Conservation (phyloP, 352 stramenopile genomes). For the Bremia lactucae region DNA sequence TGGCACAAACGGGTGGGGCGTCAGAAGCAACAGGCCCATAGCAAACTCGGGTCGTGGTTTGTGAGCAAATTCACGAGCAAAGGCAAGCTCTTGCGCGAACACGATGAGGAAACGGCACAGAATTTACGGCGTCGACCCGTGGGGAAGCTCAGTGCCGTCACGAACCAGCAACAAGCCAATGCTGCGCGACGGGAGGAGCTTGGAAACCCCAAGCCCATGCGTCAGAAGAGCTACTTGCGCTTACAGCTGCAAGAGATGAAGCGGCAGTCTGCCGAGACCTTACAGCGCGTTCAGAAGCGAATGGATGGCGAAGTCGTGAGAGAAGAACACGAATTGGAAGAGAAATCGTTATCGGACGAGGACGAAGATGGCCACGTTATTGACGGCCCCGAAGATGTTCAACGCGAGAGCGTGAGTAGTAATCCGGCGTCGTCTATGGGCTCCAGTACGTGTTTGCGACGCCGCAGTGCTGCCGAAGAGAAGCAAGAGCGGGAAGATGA, state of each 20-base stretch:
- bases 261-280: conserved; percentile 46
- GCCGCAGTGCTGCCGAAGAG: conserved; percentile 18
- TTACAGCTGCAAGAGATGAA: conserved; percentile 73
- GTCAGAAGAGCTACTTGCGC: conserved; percentile 56
- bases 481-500: conserved; percentile 23
- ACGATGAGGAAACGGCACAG: conserved; percentile 41
- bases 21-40: conserved; percentile 48
- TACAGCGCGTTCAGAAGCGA: conserved; percentile 30
- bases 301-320: conserved; percentile 36
- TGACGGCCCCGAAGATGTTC: conserved; percentile 27
- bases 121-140: conserved; percentile 24
- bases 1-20: conserved; percentile 47
- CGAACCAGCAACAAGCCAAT: conserved; percentile 23
- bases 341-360: conserved; percentile 16
- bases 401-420: conserved; percentile 18
- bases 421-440: conserved; percentile 25
- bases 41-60: conserved; percentile 58
- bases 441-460: conserved; percentile 21
- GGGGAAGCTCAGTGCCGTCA: conserved; percentile 28
- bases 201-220: conserved; percentile 26
- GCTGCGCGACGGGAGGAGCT: conserved; percentile 16
- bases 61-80: conserved; percentile 53
- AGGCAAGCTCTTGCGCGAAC: conserved; percentile 44
- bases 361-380: conserved; percentile 24
- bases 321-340: conserved; percentile 10